phyloP scores from a whole-genome alignment of 495 filamentous ascomycete species.

The Ascobolus immersus region DNA sequence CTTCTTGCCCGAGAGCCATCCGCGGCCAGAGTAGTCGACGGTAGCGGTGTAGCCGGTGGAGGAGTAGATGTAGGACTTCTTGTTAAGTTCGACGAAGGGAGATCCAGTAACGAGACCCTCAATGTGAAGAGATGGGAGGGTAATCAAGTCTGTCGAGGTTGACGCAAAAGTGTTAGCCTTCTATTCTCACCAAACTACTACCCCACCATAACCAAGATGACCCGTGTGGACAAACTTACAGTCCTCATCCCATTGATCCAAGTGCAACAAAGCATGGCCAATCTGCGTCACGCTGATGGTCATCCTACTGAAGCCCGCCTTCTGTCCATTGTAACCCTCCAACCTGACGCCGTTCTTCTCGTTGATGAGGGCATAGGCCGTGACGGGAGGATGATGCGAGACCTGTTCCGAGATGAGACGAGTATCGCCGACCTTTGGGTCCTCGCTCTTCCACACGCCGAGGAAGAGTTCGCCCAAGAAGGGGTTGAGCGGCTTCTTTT shows the following conservation, averaged over 20 bases:
- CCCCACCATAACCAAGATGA: background rate
- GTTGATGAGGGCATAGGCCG: conserved; percentile 81
- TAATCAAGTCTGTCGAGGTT: conserved; percentile 39
- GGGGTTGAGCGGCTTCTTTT: conserved; percentile 91
- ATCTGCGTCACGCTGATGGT: conserved; percentile 93
- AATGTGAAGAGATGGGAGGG: conserved; percentile 74
- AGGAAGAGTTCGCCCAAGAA: conserved; percentile 81
- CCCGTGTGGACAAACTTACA: conserved; percentile 9
- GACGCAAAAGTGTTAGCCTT: background rate
- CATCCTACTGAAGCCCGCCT: conserved; percentile 59
- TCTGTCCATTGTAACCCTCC: conserved; percentile 94
- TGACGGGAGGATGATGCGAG: conserved; percentile 92
- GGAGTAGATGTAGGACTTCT: conserved; percentile 53
- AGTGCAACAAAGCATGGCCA: conserved; percentile 44
- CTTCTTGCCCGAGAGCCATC: conserved; percentile 86
- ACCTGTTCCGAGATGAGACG: conserved; percentile 48
- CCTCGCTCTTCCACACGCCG: conserved; percentile 58
- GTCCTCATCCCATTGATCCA: conserved; percentile 25
- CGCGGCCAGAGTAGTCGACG: conserved; percentile 76
- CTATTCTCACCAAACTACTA: background rate
- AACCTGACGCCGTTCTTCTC: conserved; percentile 58
- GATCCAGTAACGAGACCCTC: conserved; percentile 79
- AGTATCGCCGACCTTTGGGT: conserved; percentile 20
- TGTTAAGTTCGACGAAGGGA: conserved; percentile 75
- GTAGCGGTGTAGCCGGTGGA: conserved; percentile 74